These are phyloP conservation scores for Lasiosphaeria ovina DNA, from an alignment of 495 filamentous ascomycete genomes.

Conservation along the genomic window DNA sequence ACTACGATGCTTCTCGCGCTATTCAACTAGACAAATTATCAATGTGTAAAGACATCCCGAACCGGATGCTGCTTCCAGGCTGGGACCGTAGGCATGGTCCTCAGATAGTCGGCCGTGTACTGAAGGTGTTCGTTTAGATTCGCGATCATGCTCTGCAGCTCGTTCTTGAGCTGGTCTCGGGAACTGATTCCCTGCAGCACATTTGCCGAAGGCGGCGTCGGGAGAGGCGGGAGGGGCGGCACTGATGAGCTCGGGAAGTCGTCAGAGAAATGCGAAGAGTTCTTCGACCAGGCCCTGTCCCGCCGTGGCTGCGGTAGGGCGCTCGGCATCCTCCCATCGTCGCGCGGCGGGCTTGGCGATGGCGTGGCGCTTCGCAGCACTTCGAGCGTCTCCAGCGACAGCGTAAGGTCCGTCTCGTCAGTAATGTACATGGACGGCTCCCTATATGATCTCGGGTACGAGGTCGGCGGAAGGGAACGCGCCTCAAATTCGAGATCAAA, in stretches of 20 bases:
- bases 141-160: conserved; percentile 7
- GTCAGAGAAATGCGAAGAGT: background rate
- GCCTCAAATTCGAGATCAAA: conserved; percentile 18
- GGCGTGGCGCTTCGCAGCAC: conserved; percentile 1
- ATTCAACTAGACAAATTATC: too few relatives aligned
- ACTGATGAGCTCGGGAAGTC: background rate
- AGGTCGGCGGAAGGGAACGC: background rate
- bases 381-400: conserved; percentile 2
- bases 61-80: background rate
- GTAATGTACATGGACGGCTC: conserved; percentile 13
- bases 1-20: too few relatives aligned
- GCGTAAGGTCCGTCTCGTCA: background rate
- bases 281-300: background rate
- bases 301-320: background rate
- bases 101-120: conserved; percentile 6
- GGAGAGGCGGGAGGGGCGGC: background rate
- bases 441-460: conserved; percentile 5
- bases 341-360: background rate
- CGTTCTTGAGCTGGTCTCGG: conserved; percentile 5
- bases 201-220: conserved; percentile 5
- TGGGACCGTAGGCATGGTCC: background rate
- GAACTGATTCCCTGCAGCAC: conserved; percentile 2
- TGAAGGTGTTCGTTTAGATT: conserved; percentile 7
- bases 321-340: background rate
- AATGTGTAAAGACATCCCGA: background rate